A percentile compares a stretch with the other conserved stretches of the same genome.
Evolutionary conservation across 805 yeast species (phyloP).

Genomic region (Lipomyces yamanashiensis): DNA sequence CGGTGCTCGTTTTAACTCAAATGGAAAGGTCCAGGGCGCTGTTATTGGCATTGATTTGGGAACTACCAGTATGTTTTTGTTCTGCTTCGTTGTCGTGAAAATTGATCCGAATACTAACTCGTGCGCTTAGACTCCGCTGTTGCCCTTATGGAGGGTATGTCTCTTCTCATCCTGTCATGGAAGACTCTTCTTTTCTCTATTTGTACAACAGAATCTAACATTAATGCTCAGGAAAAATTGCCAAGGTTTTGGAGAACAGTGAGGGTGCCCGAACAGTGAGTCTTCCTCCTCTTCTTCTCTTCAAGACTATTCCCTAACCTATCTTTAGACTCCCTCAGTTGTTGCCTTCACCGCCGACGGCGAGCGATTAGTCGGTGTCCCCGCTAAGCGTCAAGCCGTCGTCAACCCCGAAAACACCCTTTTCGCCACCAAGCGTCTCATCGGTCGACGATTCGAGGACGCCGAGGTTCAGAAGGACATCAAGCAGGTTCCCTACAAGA

Average conservation of each 20-base stretch:
- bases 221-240: constrained; percentile 53
- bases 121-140: constrained; percentile 66
- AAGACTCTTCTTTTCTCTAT: background rate
- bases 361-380: constrained; percentile 89
- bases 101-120: background rate
- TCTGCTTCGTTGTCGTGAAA: background rate
- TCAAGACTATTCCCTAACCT: background rate
- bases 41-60: constrained; percentile 88
- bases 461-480: constrained; percentile 88
- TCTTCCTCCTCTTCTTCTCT: background rate
- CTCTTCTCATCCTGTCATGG: background rate
- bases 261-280: constrained; percentile 68
- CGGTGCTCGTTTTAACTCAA: constrained; percentile 53
- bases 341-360: constrained; percentile 93
- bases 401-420: constrained; percentile 93
- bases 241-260: constrained; percentile 77
- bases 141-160: constrained; percentile 65
- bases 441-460: constrained; percentile 91
- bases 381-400: constrained; percentile 95
- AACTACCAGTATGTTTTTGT: constrained; percentile 58
- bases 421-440: constrained; percentile 92
- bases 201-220: constrained; percentile 41
- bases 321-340: constrained; percentile 73
- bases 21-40: constrained; percentile 57
- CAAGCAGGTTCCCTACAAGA: constrained; percentile 85